Base-by-base conservation (phyloP, 1,139 yeast genomes). In the Hyphopichia fennica region DNA sequence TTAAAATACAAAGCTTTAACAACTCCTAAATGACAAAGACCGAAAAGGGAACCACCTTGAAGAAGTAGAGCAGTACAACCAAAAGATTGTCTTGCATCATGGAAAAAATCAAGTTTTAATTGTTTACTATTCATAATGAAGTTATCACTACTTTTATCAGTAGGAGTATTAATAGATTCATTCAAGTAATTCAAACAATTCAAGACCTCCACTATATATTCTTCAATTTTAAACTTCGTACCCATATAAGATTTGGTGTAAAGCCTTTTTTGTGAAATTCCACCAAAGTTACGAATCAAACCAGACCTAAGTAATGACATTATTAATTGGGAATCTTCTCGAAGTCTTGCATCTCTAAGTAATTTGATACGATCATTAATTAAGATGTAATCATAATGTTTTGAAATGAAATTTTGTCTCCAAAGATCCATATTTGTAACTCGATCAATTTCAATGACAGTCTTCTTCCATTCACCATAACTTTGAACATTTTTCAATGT, bases 21-120 rank as follows among this genome's bases (percentile, higher is more conserved):
- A 1, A 91, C 96, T 1, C 99, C 99, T 38, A 93, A 62, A 60
- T 93, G 99, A 56, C 96, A 90, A 47, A 93, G 69, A 0, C 98
- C 98, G 66, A 91, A 93, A 22, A 93, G 67, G 0, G 97, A 87
- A 1, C 98, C 98, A 23, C 99, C 98, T 62, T 93, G 97, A 25
- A 93, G 69, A 29, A 93, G 79, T 46, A 93, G 70, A 0, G 97
- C 97, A 0, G 97, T 89, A 41, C 89, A 80, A 0, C 99, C 99
- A 61, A 87, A 81, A 0, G 96, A 84, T 57, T 90, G 93, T 54
- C 93, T 77, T 2, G 96, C 88, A 58, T 93, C 95, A 57, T 87
- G 96, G 62, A 89, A 91, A 57, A 90, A 89, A 51, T 90, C 89
- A 38, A 88, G 71, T 45, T 87, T 87, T 47, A 82, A 68, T 53